phyloP scores from a whole-genome alignment of 2,329 filamentous ascomycete species.

The Fusarium praegraminearum region DNA sequence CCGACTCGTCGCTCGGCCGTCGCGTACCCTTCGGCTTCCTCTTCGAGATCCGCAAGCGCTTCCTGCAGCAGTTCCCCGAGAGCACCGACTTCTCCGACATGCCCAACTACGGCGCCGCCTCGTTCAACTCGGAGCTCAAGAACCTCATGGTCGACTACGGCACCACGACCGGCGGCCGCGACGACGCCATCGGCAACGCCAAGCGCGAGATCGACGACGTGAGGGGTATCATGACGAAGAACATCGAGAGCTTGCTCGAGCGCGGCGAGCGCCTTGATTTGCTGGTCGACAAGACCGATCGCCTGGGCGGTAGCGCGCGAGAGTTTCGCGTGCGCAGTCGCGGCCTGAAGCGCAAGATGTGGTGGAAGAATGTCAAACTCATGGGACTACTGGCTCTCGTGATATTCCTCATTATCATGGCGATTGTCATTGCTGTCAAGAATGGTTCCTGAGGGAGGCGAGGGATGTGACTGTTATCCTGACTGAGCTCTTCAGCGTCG shows the following conservation, averaged over 20 bases:
- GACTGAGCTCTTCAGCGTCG: conserved; percentile 4
- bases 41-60: conserved; percentile 88
- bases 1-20: conserved; percentile 82
- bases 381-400: conserved; percentile 84
- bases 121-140: conserved; percentile 85
- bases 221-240: conserved; percentile 92
- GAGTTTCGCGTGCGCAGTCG: conserved; percentile 92
- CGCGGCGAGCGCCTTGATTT: conserved; percentile 93
- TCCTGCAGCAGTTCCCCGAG: conserved; percentile 76
- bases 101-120: conserved; percentile 89
- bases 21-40: conserved; percentile 94
- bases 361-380: conserved; percentile 99
- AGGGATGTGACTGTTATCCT: conserved; percentile 4
- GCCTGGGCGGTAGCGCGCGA: conserved; percentile 85
- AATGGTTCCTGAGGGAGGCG: conserved; percentile 48
- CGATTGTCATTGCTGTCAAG: conserved; percentile 67
- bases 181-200: conserved; percentile 86
- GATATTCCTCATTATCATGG: conserved; percentile 67
- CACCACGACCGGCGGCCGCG: conserved; percentile 77
- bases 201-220: conserved; percentile 94
- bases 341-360: conserved; percentile 92
- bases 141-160: conserved; percentile 86
- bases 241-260: conserved; percentile 90
- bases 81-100: conserved; percentile 79
- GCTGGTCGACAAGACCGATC: conserved; percentile 95